phyloP scores from a whole-genome alignment of 768 basidiomycete genomes.

The Polyporus arcularius region DNA sequence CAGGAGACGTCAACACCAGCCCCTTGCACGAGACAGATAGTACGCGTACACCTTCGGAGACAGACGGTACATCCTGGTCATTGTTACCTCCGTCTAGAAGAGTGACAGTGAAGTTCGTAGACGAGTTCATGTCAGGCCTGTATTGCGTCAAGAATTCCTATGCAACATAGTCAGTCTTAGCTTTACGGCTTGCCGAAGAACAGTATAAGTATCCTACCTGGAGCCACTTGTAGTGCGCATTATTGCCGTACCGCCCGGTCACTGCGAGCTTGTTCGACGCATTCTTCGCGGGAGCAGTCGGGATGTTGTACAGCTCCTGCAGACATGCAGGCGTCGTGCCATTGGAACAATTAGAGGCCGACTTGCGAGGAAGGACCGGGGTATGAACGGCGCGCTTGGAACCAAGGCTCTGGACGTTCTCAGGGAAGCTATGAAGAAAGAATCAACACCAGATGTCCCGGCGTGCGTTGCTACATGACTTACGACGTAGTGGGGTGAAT shows the following conservation, averaged over 20 bases:
- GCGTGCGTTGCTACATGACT: not conserved
- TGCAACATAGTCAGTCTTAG: constrained; percentile 44
- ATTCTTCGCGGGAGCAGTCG: constrained; percentile 18
- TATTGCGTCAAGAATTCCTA: constrained; percentile 46
- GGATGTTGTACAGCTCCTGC: constrained; percentile 30
- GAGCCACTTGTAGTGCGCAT: constrained; percentile 24
- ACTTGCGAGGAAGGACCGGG: constrained; percentile 1
- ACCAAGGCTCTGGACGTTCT: not conserved
- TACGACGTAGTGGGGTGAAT: constrained; percentile 32
- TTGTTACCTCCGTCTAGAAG: constrained; percentile 55
- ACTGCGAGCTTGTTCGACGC: constrained; percentile 30
- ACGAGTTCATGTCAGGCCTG: constrained; percentile 19
- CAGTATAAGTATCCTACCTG: not conserved
- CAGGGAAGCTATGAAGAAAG: constrained; percentile 2
- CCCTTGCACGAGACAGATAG: not conserved
- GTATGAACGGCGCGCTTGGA: constrained; percentile 27
- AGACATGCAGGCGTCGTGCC: constrained; percentile 31
- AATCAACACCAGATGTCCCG: not conserved
- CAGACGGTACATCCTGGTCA: constrained; percentile 48
- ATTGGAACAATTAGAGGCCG: constrained; percentile 23
- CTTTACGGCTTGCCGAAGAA: not conserved
- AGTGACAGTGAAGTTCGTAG: constrained; percentile 19
- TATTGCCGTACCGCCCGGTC: constrained; percentile 33
- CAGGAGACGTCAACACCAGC: not conserved
- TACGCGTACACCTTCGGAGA: constrained; percentile 56